These are phyloP conservation scores for Ophiostoma triangulosporum DNA, from an alignment of 2,329 filamentous ascomycete genomes.

Conservation along the genomic window DNA sequence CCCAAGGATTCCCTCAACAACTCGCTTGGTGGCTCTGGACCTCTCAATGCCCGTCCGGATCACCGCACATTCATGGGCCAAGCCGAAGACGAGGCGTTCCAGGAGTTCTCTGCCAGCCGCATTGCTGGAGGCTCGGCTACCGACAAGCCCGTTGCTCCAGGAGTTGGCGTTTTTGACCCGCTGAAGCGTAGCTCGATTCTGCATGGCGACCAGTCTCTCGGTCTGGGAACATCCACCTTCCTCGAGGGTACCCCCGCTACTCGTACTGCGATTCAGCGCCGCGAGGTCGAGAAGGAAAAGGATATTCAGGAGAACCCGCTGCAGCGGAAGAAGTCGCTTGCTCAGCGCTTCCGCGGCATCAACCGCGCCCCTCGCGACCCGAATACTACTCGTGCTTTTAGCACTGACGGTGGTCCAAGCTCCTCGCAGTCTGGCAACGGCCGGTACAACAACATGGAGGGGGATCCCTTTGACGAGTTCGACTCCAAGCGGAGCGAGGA, in stretches of 20 bases:
- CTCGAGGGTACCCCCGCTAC: slow-evolving; percentile 86
- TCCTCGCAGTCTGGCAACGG: slow-evolving; percentile 12
- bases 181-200: slow-evolving; percentile 54
- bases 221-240: slow-evolving; percentile 89
- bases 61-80: slow-evolving; percentile 77
- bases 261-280: slow-evolving; percentile 61
- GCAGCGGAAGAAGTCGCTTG: slow-evolving; percentile 85
- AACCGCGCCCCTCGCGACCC: slow-evolving; percentile 54
- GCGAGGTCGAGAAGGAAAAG: slow-evolving; percentile 55
- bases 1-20: slow-evolving; percentile 89
- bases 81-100: slow-evolving; percentile 70
- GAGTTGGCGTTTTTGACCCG: slow-evolving; percentile 50
- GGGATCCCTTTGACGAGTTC: slow-evolving; percentile 62
- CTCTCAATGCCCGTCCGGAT: slow-evolving; percentile 68
- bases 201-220: slow-evolving; percentile 71
- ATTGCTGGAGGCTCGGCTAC: slow-evolving; percentile 12
- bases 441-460: slow-evolving; percentile 19
- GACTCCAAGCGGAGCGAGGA: slow-evolving; percentile 44
- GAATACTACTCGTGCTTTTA: slow-evolving; percentile 23
- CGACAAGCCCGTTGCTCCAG: slow-evolving; percentile 23
- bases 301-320: slow-evolving; percentile 44
- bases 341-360: slow-evolving; percentile 79
- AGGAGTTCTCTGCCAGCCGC: slow-evolving; percentile 43
- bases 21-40: slow-evolving; percentile 74
- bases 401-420: slow-evolving; percentile 15